Base-by-base conservation (phyloP, 352 stramenopile species). In the Phytopythium litorale region DNA sequence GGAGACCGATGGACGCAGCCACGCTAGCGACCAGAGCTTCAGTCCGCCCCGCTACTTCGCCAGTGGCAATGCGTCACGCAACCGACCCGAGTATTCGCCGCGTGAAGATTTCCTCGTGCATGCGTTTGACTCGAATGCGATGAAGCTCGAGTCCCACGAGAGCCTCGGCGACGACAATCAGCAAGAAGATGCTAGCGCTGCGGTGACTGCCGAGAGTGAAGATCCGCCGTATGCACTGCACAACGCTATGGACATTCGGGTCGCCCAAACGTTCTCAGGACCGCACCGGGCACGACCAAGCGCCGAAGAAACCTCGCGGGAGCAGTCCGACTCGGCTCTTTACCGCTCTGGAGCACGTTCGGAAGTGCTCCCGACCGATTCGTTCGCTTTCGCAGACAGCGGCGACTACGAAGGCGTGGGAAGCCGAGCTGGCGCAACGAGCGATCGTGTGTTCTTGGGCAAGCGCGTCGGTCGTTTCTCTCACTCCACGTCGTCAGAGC, bases 81-180 rank as follows among this genome's bases (percentile, higher is more conserved):
- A 73, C 18, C 70, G 65, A 3, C 68, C 63, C 21, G 75, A 88
- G n/a, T 84, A 71, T 25, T 88, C 80, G 37, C 82, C 82, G 16
- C 75, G 82, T 0, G 82, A 91, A 65, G 80, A 88, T 40, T 87
- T 78, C 55, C 73, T 91, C 35, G 71, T 91, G n/a, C 82, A 82
- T 5, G 82, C 82, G 7, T 91, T 91, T 56, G 76, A 82, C 11
- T 79, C 81, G 5, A 68, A 68, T 35, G 70, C 76, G 2, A 81
- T 91, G 57, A 84, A 81, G 58, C 56, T 91, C 42, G 32, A 50
- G 48, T 8, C 58, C 19, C 32, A 37, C 33, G 33, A 40, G 11
- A 52, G 37, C 32, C 21, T 46, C 9, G 9, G 37, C 25, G 33
- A 12, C 13, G 21, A 45, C 30, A 49, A 56, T 16, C 46, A 64